A percentile compares a stretch with the other conserved stretches of the same genome.
These are phyloP conservation scores for Rhododendron vialii DNA, from an alignment of 148 eudicot species.

Conservation along the genomic window DNA sequence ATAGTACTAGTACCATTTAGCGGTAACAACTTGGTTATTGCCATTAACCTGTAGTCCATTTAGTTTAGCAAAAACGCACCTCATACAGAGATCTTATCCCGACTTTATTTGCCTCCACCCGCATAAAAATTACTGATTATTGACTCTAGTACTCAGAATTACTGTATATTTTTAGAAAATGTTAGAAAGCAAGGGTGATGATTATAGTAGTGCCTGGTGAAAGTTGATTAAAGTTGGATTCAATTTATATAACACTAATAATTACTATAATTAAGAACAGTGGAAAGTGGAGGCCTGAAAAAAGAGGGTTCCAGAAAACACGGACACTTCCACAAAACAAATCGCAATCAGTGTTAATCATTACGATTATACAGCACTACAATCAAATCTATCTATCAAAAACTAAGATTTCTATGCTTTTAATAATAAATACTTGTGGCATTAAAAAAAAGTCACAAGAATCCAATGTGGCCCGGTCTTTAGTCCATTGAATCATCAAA, in stretches of 20 bases:
- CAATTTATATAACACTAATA: neutral
- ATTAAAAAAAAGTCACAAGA: neutral
- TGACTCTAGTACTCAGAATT: neutral
- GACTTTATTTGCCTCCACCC: neutral
- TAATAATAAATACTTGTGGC: neutral
- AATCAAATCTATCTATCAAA: neutral
- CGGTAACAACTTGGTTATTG: too few species aligned
- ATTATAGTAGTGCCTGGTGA: neutral
- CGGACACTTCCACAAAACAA: neutral
- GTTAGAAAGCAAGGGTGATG: neutral
- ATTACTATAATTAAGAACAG: neutral
- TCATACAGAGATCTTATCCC: neutral
- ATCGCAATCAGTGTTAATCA: constrained; percentile 4
- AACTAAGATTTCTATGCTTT: too few species aligned
- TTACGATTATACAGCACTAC: neutral
- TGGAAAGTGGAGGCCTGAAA: neutral
- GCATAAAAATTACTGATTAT: neutral
- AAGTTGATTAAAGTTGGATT: neutral
- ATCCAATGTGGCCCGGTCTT: neutral
- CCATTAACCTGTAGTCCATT: too few species aligned
- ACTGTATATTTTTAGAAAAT: neutral
- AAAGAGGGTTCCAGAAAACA: neutral
- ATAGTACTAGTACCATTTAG: too few species aligned
- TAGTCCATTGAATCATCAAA: neutral
- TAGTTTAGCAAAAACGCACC: too few species aligned